Evolutionary conservation across 495 filamentous ascomycete genomes (phyloP), one percentile per base, ranked within the genome.

Genomic region (Penicillium coffeae): DNA sequence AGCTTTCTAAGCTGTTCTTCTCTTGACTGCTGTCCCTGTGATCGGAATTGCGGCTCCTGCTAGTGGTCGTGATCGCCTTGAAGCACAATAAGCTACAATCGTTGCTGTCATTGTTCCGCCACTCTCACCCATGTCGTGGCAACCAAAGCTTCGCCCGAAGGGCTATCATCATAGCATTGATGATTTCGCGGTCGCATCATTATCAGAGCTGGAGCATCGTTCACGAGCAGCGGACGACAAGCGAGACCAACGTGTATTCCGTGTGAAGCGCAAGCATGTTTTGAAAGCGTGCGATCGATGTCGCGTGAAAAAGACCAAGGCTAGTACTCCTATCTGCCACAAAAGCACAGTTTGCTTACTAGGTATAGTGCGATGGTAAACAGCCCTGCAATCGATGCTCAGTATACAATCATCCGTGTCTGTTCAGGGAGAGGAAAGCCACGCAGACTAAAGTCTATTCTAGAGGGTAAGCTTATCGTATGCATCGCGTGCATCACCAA

Each of bases 221-320:
- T 50, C 64, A 12, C 48, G 59, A 30, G 40, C 59, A 22, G 52
- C 49, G 2, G 68, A 74, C 16, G 71, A 73, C 38, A 75, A 72
- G 51, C 63, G 62, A 9, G 63, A 73, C 34, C 71, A 71, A 35
- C 70, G 70, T 12, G 66, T 75, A 14, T 75, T 74, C 47, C 70
- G 72, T n/a, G 71, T 73, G 38, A 75, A 75, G 49, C 65, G 72
- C 30, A 75, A 75, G 51, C 72, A 75, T 64, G 72, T 75, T 15
- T 48, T 74, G 9, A 75, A 73, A 40, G 72, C 72, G 1, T 75
- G 72, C 45, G 72, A 75, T 63, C 70, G 71, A 8, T 75, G 72
- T 51, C 62, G 72, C 47, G 69, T 75, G 18, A 75, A 75, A 50
- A 75, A 75, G 57, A 72, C 72, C 30, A 75, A 75, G 59, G 72